These are phyloP conservation scores for Chrysanthemum seticuspe DNA, from an alignment of 129 eudicot species.

Conservation along the genomic window DNA sequence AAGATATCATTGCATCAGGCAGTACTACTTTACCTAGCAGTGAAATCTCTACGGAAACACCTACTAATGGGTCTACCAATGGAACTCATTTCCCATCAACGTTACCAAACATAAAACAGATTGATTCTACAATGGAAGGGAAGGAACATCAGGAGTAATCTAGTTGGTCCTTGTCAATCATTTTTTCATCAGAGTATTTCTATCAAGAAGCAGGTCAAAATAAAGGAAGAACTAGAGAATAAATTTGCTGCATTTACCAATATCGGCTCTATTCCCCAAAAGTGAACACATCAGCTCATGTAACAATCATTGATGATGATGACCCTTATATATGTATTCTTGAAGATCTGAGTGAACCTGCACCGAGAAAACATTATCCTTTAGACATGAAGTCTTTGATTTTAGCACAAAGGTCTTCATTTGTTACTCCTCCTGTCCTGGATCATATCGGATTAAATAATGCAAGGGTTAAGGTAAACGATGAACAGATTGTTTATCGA, in stretches of 20 bases:
- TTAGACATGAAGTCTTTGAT: constrained; percentile 36
- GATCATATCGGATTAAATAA: constrained; percentile 38
- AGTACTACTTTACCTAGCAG: constrained; percentile 23
- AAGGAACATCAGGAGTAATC: constrained; percentile 15
- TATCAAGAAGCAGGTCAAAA: constrained; percentile 24
- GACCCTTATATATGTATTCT: constrained; percentile 74
- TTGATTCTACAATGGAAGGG: constrained; percentile 27
- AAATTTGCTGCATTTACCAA: constrained; percentile 25
- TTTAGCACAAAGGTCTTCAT: constrained; percentile 32
- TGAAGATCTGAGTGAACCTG: constrained; percentile 74
- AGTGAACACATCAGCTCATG: constrained; percentile 20
- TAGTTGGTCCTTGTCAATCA: constrained; percentile 27
- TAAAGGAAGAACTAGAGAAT: constrained; percentile 35
- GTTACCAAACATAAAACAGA: constrained; percentile 25
- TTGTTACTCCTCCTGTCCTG: constrained; percentile 29
- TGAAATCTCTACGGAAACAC: constrained; percentile 27
- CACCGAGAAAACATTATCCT: constrained; percentile 30
- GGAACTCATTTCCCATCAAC: constrained; percentile 18
- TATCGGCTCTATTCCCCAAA: constrained; percentile 29
- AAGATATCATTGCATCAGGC: constrained; percentile 31
- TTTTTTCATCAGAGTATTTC: constrained; percentile 21
- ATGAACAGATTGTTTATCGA: constrained; percentile 57
- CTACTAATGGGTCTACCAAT: constrained; percentile 18
- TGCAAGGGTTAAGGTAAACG: constrained; percentile 48
- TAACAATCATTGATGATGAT: constrained; percentile 43